Percentiles rank a stretch among this genome's conserved stretches.
Evolutionary conservation across 345 rosid genomes (phyloP).

Genomic region (Populus ilicifolia): DNA sequence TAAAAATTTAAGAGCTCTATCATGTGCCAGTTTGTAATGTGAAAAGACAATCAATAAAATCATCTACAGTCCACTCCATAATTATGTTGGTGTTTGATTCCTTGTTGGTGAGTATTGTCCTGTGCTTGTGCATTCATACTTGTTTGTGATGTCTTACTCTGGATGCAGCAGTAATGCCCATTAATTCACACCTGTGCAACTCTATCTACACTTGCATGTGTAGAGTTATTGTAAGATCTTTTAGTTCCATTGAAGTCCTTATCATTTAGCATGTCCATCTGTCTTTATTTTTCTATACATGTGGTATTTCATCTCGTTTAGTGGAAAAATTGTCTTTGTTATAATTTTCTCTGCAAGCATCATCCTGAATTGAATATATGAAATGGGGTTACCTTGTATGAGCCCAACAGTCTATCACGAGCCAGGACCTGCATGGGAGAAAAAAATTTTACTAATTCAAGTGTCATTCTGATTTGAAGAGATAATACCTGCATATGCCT

Average conservation of each 20-base stretch:
- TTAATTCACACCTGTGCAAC: background rate
- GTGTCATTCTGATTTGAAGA: background rate
- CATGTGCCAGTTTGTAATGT: background rate
- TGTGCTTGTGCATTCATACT: background rate
- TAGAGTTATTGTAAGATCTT: background rate
- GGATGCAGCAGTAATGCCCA: too few relatives aligned
- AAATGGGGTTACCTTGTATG: constrained; percentile 64
- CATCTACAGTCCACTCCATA: background rate
- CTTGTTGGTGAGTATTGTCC: constrained; percentile 2
- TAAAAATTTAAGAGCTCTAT: background rate
- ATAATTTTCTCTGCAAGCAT: background rate
- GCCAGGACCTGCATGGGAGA: constrained; percentile 64
- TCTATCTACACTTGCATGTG: background rate
- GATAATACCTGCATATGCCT: background rate
- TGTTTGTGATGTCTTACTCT: background rate
- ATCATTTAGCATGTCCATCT: background rate
- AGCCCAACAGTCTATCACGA: constrained; percentile 85
- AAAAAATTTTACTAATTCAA: background rate
- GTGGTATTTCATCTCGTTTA: background rate
- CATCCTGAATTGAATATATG: background rate
- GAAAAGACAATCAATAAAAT: background rate
- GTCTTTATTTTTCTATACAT: too few relatives aligned
- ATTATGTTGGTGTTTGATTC: background rate
- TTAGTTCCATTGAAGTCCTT: background rate
- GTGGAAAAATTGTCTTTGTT: background rate